Percentiles rank a stretch among this genome's conserved stretches.
Evolutionary conservation across 345 rosid genomes (phyloP).

Genomic region (Psidium guajava): DNA sequence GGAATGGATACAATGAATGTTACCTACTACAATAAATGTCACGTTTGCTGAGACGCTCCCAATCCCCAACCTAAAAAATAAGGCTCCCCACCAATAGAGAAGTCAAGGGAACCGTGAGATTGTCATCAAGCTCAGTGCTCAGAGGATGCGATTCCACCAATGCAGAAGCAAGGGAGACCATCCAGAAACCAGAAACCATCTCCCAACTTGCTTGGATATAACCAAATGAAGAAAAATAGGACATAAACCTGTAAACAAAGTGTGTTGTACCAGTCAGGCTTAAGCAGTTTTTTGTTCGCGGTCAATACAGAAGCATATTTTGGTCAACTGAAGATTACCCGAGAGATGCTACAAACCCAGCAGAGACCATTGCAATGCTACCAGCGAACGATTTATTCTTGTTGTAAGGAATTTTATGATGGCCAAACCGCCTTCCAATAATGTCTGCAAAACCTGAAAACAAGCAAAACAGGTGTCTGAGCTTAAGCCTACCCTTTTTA

Average conservation of each 20-base stretch:
- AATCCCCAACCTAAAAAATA: slow-evolving; percentile 17
- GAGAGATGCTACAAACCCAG: slow-evolving; percentile 68
- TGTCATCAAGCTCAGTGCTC: slow-evolving; percentile 77
- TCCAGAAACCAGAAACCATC: slow-evolving; percentile 49
- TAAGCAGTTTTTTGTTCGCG: neutral
- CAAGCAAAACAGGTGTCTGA: neutral
- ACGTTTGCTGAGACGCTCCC: neutral
- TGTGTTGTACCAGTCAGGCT: neutral
- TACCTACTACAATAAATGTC: neutral
- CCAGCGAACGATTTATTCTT: slow-evolving; percentile 74
- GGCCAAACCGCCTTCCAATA: slow-evolving; percentile 72
- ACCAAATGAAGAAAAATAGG: slow-evolving; percentile 62
- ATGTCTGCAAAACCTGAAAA: slow-evolving; percentile 77
- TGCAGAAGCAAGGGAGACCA: slow-evolving; percentile 61
- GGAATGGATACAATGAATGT: neutral
- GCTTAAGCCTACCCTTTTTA: neutral
- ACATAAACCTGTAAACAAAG: slow-evolving; percentile 42
- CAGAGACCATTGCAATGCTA: slow-evolving; percentile 63
- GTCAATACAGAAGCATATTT: neutral
- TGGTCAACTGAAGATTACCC: slow-evolving; percentile 19
- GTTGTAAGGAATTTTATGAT: slow-evolving; percentile 68
- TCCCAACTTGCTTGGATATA: slow-evolving; percentile 36
- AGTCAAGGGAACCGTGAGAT: slow-evolving; percentile 69
- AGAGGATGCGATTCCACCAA: slow-evolving; percentile 83
- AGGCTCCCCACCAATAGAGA: slow-evolving; percentile 54